phyloP scores from a whole-genome alignment of 306 rosid species.

The Morella rubra region DNA sequence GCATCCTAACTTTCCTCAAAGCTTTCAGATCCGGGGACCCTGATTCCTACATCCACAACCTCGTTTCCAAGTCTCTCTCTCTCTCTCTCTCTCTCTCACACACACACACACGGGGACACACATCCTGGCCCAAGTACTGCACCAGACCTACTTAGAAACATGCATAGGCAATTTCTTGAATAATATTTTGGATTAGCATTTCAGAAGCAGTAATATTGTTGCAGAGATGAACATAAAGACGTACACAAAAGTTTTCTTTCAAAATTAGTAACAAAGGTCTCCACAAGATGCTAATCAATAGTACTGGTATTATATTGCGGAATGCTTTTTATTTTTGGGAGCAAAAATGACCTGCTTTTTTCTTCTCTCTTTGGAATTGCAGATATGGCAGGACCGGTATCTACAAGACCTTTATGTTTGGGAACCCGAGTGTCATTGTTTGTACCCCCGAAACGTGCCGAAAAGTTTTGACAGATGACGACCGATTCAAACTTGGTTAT shows the following conservation, averaged over 20 bases:
- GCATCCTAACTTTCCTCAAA: constrained; percentile 4
- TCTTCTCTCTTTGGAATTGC: neutral
- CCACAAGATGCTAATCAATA: neutral
- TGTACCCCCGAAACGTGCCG: constrained; percentile 21
- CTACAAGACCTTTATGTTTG: constrained; percentile 33
- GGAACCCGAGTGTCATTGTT: constrained; percentile 23
- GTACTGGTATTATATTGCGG: too few species aligned
- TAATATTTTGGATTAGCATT: too few species aligned
- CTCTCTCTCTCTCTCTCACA: neutral
- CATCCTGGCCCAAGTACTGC: too few species aligned
- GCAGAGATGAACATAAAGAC: too few species aligned
- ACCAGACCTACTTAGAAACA: too few species aligned
- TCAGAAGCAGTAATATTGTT: too few species aligned
- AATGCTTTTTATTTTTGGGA: too few species aligned
- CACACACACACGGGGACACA: too few species aligned
- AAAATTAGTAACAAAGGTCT: too few species aligned
- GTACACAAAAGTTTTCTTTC: too few species aligned
- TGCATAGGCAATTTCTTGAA: too few species aligned
- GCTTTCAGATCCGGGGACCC: constrained; percentile 20
- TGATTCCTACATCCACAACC: constrained; percentile 18
- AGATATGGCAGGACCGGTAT: constrained; percentile 31
- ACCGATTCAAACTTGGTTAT: constrained; percentile 24
- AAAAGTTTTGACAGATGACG: constrained; percentile 24
- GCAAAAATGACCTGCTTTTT: too few species aligned
- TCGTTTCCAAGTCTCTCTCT: constrained; percentile 20